These are phyloP conservation scores for Boletus eberwhitei DNA, from an alignment of 768 basidiomycete species.

Conservation along the genomic window DNA sequence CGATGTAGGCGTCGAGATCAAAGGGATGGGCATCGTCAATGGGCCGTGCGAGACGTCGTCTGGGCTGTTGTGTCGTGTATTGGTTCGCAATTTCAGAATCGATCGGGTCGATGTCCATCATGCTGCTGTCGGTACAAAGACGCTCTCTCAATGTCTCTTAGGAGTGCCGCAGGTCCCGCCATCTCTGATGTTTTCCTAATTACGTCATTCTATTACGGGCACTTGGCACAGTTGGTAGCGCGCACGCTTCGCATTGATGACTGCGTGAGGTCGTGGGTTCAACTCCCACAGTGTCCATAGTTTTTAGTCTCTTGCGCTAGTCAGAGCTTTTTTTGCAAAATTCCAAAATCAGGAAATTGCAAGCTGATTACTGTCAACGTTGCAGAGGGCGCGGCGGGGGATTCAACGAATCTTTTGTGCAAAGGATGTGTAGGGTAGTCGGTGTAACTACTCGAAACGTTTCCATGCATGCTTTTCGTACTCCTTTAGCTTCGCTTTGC, in stretches of 20 bases:
- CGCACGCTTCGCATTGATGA: constrained; percentile 30
- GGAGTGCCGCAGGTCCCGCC: neutral
- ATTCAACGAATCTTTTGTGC: neutral
- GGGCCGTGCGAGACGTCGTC: constrained; percentile 34
- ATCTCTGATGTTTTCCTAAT: rapidly evolving
- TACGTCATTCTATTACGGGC: constrained; percentile 1
- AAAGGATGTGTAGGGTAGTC: neutral
- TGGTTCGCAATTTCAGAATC: constrained; percentile 24
- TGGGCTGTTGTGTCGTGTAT: constrained; percentile 3
- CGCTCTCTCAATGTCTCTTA: neutral
- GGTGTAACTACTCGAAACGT: constrained; percentile 47
- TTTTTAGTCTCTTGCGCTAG: neutral
- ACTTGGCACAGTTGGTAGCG: constrained; percentile 35
- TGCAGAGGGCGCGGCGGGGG: neutral
- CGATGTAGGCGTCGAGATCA: constrained; percentile 78
- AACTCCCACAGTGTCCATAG: constrained; percentile 33
- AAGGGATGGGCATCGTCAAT: constrained; percentile 84
- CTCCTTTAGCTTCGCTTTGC: constrained; percentile 50
- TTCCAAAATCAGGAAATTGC: too few relatives aligned
- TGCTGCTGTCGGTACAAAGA: neutral
- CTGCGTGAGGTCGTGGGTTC: constrained; percentile 35
- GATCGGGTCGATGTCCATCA: constrained; percentile 31
- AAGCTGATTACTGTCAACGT: neutral
- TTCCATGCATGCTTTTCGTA: constrained; percentile 84
- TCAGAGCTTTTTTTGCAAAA: too few relatives aligned